Percentiles rank a stretch among this genome's conserved stretches.
These are phyloP conservation scores for Grifola frondosa DNA, from an alignment of 1,284 basidiomycete species.

Conservation along the genomic window DNA sequence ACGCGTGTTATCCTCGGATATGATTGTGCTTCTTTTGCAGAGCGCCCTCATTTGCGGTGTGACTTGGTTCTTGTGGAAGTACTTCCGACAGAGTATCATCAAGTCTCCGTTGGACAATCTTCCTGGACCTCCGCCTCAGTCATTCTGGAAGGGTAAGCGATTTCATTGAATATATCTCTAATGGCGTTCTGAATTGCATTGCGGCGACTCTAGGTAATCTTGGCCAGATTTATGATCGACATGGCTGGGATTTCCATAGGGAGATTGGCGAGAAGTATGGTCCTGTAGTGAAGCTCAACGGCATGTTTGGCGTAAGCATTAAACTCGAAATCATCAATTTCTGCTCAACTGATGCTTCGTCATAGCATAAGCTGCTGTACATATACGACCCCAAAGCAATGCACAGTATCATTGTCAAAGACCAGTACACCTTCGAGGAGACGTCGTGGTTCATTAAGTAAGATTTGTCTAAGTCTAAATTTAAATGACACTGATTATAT, in stretches of 20 bases:
- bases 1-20: too few relatives aligned
- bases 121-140: constrained; percentile 9
- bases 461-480: not conserved
- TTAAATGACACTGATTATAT: not conserved
- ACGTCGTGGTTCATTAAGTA: constrained; percentile 12
- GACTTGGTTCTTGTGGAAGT: constrained; percentile 12
- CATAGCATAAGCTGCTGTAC: constrained; percentile 23
- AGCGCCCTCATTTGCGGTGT: constrained; percentile 3
- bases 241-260: constrained; percentile 18
- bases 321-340: too few relatives aligned
- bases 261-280: constrained; percentile 21
- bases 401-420: constrained; percentile 32
- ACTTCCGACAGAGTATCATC: constrained; percentile 3
- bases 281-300: constrained; percentile 17
- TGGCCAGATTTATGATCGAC: constrained; percentile 9
- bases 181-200: too few relatives aligned
- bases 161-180: not conserved
- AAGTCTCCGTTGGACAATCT: constrained; percentile 14
- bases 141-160: constrained; percentile 11
- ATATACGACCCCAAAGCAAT: constrained; percentile 30
- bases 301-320: constrained; percentile 11
- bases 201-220: constrained; percentile 14
- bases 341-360: not conserved
- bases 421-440: constrained; percentile 32
- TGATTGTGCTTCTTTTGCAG: constrained; percentile 3